Evolutionary conservation across 1,284 basidiomycete genomes (phyloP), one percentile per base, ranked within the genome.

Genomic region (Ceratobasidium sp.): DNA sequence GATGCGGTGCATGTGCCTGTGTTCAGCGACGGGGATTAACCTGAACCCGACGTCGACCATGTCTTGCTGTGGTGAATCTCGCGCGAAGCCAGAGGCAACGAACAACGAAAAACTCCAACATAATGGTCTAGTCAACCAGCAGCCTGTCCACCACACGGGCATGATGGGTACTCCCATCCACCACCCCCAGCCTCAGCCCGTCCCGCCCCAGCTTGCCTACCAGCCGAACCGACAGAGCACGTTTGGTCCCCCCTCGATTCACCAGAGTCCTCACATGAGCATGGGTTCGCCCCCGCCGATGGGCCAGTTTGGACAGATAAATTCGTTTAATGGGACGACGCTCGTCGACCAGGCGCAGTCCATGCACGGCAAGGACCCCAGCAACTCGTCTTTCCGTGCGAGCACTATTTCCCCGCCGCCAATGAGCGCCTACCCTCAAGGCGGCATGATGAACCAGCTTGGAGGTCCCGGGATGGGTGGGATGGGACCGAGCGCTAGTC

Each of bases 51-150:
- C 15, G 17, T 29, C 41, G 2, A 62, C 65, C 22, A 75, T 75
- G 74, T 75, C 74, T 24, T 75, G 74, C 65, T 75, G 74, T 47
- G 74, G 74, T n/a, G 54, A 67, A 47, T 36, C 33, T 41, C 66
- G 66, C 66, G 51, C 36, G 8, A 47, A 62, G n/a, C 59, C 15
- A 24, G 77, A 67, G n/a, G 93, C 89, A 51, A 93, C 91, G 22
- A 51, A 66, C 64, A 66, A 66, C 64, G 27, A 51, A 29, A 33
- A 53, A 53, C 24, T 24, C 14, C 47, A 47, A 19, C 47, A 11
- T 33, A 17, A 66, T 66, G 64, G 64, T 27, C 22, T 66, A 27
- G n/a, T 66, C 29, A 66, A 66, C 47, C 64, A 66, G 33, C 64
- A 66, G 48, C 64, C 64, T 24, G 53, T 36, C 1, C 27, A 51